These are phyloP conservation scores for Pseudonitzschia pungens DNA, from an alignment of 108 stramenopile species.

Conservation along the genomic window DNA sequence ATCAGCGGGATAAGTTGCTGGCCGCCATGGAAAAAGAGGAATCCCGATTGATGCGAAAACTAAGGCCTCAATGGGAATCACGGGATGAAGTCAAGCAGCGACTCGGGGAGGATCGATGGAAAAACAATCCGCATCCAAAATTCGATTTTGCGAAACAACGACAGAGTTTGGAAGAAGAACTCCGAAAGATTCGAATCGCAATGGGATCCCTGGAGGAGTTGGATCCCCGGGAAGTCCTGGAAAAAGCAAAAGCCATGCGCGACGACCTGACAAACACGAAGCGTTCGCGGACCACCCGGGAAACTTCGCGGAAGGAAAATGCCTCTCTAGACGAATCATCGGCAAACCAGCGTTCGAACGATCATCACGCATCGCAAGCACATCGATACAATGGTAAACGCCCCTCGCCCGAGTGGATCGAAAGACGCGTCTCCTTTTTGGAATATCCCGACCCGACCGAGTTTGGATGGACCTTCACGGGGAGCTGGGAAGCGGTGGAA, in stretches of 20 bases:
- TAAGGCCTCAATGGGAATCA: constrained; percentile 47
- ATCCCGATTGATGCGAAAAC: constrained; percentile 17
- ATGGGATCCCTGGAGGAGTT: constrained; percentile 21
- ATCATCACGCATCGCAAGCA: not conserved
- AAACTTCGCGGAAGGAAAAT: not conserved
- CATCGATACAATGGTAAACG: constrained; percentile 34
- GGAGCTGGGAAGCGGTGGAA: constrained; percentile 42
- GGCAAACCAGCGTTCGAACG: not conserved
- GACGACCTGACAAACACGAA: constrained; percentile 7
- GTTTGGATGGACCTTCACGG: constrained; percentile 69
- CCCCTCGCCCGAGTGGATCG: constrained; percentile 16
- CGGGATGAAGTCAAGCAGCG: constrained; percentile 42
- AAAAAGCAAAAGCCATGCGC: constrained; percentile 7
- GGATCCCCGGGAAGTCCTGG: constrained; percentile 11
- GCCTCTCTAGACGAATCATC: not conserved
- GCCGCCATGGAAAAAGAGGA: constrained; percentile 5
- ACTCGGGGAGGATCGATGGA: constrained; percentile 46
- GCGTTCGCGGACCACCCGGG: not conserved
- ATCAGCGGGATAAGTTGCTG: constrained; percentile 18
- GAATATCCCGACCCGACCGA: constrained; percentile 55
- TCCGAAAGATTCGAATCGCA: constrained; percentile 30
- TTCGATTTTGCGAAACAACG: constrained; percentile 33
- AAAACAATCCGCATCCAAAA: constrained; percentile 46
- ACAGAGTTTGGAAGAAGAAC: constrained; percentile 27
- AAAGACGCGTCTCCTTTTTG: constrained; percentile 35